These are phyloP conservation scores for Musa acuminata DNA, from an alignment of 176 grass and related monocot species.

Conservation along the genomic window DNA sequence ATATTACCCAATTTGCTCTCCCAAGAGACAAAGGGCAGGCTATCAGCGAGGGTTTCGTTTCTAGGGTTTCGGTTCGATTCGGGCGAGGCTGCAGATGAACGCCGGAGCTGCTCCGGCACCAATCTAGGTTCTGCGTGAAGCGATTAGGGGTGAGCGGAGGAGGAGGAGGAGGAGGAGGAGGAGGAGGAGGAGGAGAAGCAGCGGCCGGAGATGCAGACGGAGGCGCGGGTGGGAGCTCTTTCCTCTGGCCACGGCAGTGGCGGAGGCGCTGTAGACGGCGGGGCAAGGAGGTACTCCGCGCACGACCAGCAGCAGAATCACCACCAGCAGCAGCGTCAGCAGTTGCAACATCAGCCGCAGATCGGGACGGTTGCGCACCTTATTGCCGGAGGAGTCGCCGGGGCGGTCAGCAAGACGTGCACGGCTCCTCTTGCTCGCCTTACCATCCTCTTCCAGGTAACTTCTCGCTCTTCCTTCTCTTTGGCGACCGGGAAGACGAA, in stretches of 20 bases:
- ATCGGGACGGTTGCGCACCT: conserved; percentile 59
- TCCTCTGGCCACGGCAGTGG: conserved; percentile 19
- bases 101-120: conserved; percentile 6
- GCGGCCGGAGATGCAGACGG: conserved; percentile 43
- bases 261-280: conserved; percentile 10
- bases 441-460: conserved; percentile 92
- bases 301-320: conserved; percentile 45
- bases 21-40: too few species aligned
- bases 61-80: neutral
- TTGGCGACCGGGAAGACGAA: neutral
- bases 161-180: too few species aligned
- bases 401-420: conserved; percentile 95
- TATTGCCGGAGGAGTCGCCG: conserved; percentile 82
- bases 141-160: neutral
- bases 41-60: neutral
- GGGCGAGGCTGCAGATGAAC: neutral
- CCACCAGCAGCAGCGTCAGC: conserved; percentile 28
- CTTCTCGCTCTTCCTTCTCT: neutral
- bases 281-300: conserved; percentile 7
- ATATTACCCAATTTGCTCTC: too few species aligned
- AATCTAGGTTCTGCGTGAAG: neutral
- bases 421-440: conserved; percentile 88
- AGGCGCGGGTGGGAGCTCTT: conserved; percentile 54
- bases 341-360: conserved; percentile 53
- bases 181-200: neutral